A percentile compares a stretch with the other conserved stretches of the same genome.
Conservation (phyloP, 176 grass and related monocot species). For the Aegilops umbellulata region DNA sequence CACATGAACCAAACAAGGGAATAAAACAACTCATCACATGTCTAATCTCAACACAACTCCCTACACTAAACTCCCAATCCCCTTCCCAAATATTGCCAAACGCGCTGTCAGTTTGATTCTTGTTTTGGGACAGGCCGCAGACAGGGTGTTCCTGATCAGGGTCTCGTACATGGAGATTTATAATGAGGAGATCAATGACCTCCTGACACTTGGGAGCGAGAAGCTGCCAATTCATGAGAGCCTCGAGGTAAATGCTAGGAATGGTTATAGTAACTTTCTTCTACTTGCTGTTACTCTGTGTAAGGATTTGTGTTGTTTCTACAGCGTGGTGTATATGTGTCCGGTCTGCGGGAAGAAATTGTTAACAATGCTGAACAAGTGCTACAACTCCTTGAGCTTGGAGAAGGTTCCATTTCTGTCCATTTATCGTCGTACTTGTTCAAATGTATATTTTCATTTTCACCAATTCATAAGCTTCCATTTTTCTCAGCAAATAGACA, state of each 20-base stretch:
- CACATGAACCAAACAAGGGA: too few relatives aligned
- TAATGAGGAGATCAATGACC: conserved; percentile 98
- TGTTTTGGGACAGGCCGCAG: conserved; percentile 36
- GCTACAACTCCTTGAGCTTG: conserved; percentile 70
- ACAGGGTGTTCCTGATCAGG: conserved; percentile 80
- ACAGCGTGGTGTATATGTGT: conserved; percentile 79
- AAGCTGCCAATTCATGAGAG: conserved; percentile 83
- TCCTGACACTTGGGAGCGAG: conserved; percentile 53
- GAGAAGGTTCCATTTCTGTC: conserved; percentile 57
- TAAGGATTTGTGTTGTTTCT: conserved; percentile 7
- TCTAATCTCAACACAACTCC: too few relatives aligned
- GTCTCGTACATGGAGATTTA: conserved; percentile 99
- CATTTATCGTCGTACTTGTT: not conserved
- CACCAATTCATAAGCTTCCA: not conserved
- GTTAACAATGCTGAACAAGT: conserved; percentile 84
- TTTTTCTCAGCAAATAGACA: conserved; percentile 78
- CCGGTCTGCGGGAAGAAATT: conserved; percentile 78
- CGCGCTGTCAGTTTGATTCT: not conserved
- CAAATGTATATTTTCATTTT: conserved; percentile 3
- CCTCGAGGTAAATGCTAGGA: conserved; percentile 58
- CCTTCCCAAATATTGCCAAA: too few relatives aligned
- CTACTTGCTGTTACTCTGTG: not conserved
- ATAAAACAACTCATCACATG: too few relatives aligned
- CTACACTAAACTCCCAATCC: too few relatives aligned
- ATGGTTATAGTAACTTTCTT: not conserved